Base-by-base conservation (phyloP, 768 basidiomycete species). In the Suillus plorans region DNA sequence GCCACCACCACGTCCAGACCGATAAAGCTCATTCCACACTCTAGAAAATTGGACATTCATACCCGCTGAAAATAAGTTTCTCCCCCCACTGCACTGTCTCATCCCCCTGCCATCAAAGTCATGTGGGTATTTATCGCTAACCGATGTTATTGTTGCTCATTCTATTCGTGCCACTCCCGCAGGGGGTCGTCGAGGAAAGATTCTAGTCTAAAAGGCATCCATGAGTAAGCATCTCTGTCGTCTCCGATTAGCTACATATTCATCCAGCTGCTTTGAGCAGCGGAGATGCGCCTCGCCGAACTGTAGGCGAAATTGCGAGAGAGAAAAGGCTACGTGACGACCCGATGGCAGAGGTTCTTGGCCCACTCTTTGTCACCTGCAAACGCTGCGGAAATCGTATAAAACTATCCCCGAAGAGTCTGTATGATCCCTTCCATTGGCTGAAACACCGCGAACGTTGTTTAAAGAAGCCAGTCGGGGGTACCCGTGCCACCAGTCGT, bases 381-480 rank as follows among this genome's bases (percentile, higher is more conserved):
- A 78, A 76, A 66, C 80, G 81, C 61, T 91, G 89, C 73, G 78
- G 80, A 44, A 75, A 70, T 36, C 76, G 78, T 16, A 89, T 91
- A 75, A 89, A 89, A 72, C 83, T 91, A 34, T 90, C 89, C 18
- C 74, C 80, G 39, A 90, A 90, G 76, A 88, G 86, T 73, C 79
- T 80, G 25, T 91, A 82, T 68, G 89, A 91, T 69, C 80, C 82
- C 37, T 84, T 83, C 69, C 89, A 91, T 73, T 91, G 89, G 89
- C 72, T 77, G 53, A 87, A 84, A 67, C 89, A 91, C 70, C 80
- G 85, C 39, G 79, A 79, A 47, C 81, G 88, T 37, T 91, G 89
- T 72, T 71, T 85, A 62, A 86, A 82, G 74, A 83, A 80, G 64
- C 66, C 75, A 2, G 70, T 76, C n/a, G 71, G 67, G 12, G 62